Evolutionary conservation across 257 asterid species (phyloP).

Genomic region (Ehretia macrophylla): DNA sequence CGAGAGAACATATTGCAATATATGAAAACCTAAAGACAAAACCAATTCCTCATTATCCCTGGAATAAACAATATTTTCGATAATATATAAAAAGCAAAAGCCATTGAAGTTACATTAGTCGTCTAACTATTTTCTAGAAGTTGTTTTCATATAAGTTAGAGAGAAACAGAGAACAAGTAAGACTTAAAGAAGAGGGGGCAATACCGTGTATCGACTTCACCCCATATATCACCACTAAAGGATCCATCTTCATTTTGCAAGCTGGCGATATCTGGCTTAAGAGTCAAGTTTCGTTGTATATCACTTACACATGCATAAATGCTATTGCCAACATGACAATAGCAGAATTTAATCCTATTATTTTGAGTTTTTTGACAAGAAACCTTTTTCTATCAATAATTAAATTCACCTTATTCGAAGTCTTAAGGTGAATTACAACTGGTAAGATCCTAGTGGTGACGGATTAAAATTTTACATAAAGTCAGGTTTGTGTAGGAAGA

Average conservation of each 20-base stretch:
- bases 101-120: not conserved
- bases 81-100: not conserved
- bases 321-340: not conserved
- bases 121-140: no score
- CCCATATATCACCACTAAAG: conserved; percentile 93
- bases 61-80: not conserved
- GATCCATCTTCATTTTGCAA: conserved; percentile 94
- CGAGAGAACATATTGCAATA: conserved; percentile 69
- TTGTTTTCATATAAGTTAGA: no score
- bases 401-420: no score
- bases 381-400: no score
- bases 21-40: conserved; percentile 66
- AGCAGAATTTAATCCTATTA: not conserved
- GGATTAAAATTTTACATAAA: no score
- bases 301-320: conserved; percentile 2
- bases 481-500: no score
- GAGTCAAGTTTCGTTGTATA: conserved; percentile 40
- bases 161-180: not conserved
- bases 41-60: conserved; percentile 5
- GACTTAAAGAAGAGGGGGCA: conserved; percentile 6
- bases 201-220: conserved; percentile 90
- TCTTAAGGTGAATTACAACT: no score
- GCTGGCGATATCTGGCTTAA: conserved; percentile 63
- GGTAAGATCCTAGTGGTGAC: no score
- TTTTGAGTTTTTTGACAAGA: no score